These are phyloP conservation scores for Pythium vanterpoolii DNA, from an alignment of 352 stramenopile genomes.

Conservation along the genomic window DNA sequence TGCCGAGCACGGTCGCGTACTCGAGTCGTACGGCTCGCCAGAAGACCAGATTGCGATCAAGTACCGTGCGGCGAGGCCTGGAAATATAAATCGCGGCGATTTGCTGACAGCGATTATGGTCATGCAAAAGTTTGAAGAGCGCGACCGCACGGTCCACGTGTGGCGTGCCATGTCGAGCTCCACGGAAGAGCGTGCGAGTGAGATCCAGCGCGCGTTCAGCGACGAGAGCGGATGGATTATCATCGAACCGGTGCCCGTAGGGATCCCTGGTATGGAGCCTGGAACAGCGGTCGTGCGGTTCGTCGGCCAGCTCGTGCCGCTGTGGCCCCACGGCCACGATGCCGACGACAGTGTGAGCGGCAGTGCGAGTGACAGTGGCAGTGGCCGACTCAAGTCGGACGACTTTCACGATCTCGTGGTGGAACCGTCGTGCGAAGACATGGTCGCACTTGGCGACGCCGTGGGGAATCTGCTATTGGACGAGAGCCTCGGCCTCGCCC, in stretches of 20 bases:
- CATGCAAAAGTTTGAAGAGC: slow-evolving; percentile 7
- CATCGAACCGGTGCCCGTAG: slow-evolving; percentile 1
- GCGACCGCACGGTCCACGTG: slow-evolving; percentile 3
- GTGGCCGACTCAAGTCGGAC: background rate
- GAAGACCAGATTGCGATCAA: slow-evolving; percentile 9
- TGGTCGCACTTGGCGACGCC: slow-evolving; percentile 3
- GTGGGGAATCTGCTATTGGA: slow-evolving; percentile 5
- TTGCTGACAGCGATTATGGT: slow-evolving; percentile 1
- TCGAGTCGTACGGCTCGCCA: slow-evolving; percentile 7
- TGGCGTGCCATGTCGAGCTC: slow-evolving; percentile 6
- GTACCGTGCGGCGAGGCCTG: background rate
- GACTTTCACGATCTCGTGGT: slow-evolving; percentile 10
- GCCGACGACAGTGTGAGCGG: background rate
- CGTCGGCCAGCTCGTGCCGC: background rate
- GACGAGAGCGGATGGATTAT: slow-evolving; percentile 12
- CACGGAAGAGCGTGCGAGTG: background rate
- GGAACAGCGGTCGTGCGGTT: slow-evolving; percentile 8
- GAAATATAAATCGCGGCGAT: background rate
- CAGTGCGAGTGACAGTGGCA: too few relatives aligned
- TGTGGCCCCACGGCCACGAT: background rate
- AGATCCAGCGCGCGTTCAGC: slow-evolving; percentile 5
- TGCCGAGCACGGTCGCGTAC: background rate
- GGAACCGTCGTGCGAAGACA: background rate
- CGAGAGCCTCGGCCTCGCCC: slow-evolving; percentile 1
- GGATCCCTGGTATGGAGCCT: background rate